Percentiles rank a stretch among this genome's conserved stretches.
phyloP scores from a whole-genome alignment of 805 yeast genomes.

The Isabelozyma rhagii region DNA sequence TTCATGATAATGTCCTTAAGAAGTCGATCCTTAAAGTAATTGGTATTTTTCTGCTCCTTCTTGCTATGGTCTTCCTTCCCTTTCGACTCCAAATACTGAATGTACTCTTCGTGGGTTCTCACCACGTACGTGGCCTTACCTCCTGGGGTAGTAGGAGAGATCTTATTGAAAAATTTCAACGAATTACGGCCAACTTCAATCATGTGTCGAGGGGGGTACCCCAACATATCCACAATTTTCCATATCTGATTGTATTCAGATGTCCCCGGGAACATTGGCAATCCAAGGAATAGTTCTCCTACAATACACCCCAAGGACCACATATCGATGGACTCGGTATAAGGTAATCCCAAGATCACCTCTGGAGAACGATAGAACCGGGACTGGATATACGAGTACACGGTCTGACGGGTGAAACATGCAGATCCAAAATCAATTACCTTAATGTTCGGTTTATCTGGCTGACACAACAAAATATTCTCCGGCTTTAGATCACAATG shows the following conservation, averaged over 20 bases:
- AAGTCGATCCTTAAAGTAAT: slow-evolving; percentile 66
- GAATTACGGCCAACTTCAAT: slow-evolving; percentile 91
- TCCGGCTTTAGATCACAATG: slow-evolving; percentile 98
- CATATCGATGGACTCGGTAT: slow-evolving; percentile 90
- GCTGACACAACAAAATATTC: slow-evolving; percentile 74
- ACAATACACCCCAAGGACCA: slow-evolving; percentile 96
- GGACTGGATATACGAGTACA: slow-evolving; percentile 89
- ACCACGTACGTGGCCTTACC: slow-evolving; percentile 29
- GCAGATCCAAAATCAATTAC: slow-evolving; percentile 96
- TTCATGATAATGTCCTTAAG: slow-evolving; percentile 72
- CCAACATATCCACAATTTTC: slow-evolving; percentile 79
- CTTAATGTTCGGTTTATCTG: slow-evolving; percentile 83
- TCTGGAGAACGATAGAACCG: slow-evolving; percentile 94
- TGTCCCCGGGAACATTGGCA: slow-evolving; percentile 92
- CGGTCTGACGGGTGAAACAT: slow-evolving; percentile 84
- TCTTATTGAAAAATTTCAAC: slow-evolving; percentile 58
- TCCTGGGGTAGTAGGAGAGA: slow-evolving; percentile 16
- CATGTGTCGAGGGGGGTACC: slow-evolving; percentile 94
- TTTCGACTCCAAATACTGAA: slow-evolving; percentile 24
- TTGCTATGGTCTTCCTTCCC: slow-evolving; percentile 28
- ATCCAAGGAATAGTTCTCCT: slow-evolving; percentile 85
- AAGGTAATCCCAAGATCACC: slow-evolving; percentile 86
- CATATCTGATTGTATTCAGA: slow-evolving; percentile 89
- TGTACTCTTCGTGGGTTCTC: slow-evolving; percentile 35
- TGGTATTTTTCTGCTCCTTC: slow-evolving; percentile 76